Conservation (phyloP, 2,329 filamentous ascomycete genomes). For the Metarhizium robertsii region DNA sequence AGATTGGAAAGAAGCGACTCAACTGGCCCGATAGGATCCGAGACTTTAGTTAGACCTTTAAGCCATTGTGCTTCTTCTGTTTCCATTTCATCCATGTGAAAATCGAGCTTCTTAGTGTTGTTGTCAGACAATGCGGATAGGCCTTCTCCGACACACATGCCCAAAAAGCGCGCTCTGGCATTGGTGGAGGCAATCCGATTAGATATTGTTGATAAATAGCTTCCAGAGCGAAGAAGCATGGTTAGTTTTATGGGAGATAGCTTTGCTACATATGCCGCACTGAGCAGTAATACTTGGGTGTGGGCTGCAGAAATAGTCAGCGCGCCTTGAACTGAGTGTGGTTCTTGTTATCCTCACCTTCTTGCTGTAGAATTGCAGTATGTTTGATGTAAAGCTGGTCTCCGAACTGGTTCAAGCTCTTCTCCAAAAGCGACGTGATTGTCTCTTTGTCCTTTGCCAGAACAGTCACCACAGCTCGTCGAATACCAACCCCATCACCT, state of each 20-base stretch:
- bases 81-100: conserved; percentile 72
- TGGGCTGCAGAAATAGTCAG: conserved; percentile 50
- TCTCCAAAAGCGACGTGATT: conserved; percentile 53
- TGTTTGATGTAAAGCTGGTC: conserved; percentile 84
- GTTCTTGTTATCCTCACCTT: conserved; percentile 45
- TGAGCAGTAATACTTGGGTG: conserved; percentile 68
- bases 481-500: conserved; percentile 54
- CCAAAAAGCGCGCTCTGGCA: conserved; percentile 65
- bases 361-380: conserved; percentile 75
- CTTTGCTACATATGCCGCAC: conserved; percentile 66
- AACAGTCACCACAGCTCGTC: conserved; percentile 54
- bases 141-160: conserved; percentile 77
- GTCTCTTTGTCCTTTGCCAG: conserved; percentile 41
- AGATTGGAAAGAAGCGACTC: conserved; percentile 32
- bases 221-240: conserved; percentile 59
- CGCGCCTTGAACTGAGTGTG: not conserved
- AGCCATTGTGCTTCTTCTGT: conserved; percentile 68
- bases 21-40: conserved; percentile 54
- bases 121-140: conserved; percentile 56
- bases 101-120: conserved; percentile 65
- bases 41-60: conserved; percentile 51
- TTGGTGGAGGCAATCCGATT: conserved; percentile 77
- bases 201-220: conserved; percentile 71
- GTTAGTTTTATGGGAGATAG: conserved; percentile 55
- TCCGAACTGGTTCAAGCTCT: conserved; percentile 64